A percentile compares a stretch with the other conserved stretches of the same genome.
phyloP scores from a whole-genome alignment of 257 asterid species.

The Capsicum chinense region DNA sequence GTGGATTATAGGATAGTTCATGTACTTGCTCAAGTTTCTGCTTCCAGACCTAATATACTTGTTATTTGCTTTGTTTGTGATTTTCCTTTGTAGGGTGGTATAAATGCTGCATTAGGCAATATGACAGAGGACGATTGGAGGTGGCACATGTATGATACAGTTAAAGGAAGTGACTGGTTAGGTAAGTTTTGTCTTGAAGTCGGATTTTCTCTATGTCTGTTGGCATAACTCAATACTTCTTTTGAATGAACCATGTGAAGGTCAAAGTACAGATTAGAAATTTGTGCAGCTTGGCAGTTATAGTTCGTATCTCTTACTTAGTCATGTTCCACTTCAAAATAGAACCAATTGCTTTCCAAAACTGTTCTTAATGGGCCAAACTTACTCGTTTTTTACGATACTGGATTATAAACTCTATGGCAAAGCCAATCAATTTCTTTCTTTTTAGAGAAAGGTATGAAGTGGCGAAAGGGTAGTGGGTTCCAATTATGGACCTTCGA shows the following conservation, averaged over 20 bases:
- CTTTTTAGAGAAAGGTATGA: background rate
- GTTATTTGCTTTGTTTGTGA: background rate
- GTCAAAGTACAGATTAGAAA: background rate
- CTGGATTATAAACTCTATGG: background rate
- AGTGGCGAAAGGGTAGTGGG: background rate
- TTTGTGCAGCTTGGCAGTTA: background rate
- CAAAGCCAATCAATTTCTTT: background rate
- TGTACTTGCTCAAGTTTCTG: background rate
- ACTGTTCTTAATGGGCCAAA: background rate
- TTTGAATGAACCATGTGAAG: background rate
- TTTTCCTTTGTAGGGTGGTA: constrained; percentile 71
- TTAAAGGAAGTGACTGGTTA: constrained; percentile 98
- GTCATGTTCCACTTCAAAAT: background rate
- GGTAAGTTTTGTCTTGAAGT: constrained; percentile 50
- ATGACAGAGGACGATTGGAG: constrained; percentile 99
- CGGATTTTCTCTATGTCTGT: constrained; percentile 2
- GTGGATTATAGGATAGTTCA: background rate
- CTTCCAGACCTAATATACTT: background rate
- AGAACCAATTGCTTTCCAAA: background rate
- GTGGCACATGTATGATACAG: constrained; percentile 99
- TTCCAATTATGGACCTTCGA: background rate
- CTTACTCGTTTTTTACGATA: background rate
- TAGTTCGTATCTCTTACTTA: background rate
- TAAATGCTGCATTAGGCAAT: constrained; percentile 96
- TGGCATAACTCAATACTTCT: background rate